These are phyloP conservation scores for Phytopythium aichiense DNA, from an alignment of 352 stramenopile species.

Conservation along the genomic window DNA sequence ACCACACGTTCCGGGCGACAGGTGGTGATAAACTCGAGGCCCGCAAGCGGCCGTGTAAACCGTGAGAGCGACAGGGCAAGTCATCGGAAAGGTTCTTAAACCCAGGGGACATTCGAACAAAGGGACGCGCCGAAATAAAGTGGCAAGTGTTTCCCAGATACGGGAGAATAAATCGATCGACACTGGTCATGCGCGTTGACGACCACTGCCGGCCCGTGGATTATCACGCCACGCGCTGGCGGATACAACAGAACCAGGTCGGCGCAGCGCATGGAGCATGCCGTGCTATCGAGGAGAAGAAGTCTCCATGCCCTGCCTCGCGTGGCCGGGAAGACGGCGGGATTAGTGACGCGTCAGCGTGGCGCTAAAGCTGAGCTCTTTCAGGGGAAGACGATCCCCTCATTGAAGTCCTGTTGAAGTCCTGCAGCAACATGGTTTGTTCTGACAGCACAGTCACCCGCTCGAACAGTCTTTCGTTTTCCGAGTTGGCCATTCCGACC, in stretches of 20 bases:
- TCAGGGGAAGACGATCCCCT: background rate
- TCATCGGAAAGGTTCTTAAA: background rate
- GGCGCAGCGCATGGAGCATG: too few species aligned
- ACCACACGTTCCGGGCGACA: background rate
- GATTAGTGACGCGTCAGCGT: too few species aligned
- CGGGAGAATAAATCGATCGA: background rate
- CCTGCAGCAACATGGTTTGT: background rate
- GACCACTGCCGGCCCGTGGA: background rate
- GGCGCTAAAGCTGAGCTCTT: too few species aligned
- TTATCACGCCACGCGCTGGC: background rate
- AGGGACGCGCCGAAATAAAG: background rate
- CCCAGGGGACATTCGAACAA: background rate
- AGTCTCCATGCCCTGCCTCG: too few species aligned
- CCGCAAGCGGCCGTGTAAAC: background rate
- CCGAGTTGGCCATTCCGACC: background rate
- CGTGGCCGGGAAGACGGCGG: background rate
- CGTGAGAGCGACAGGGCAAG: background rate
- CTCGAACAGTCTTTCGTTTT: background rate
- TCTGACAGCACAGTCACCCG: background rate
- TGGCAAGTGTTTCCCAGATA: background rate
- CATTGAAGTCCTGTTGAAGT: background rate
- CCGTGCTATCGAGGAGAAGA: too few species aligned
- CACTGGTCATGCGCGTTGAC: background rate
- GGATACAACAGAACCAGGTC: background rate
- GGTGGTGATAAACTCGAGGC: background rate